Percentiles rank a stretch among this genome's conserved stretches.
These are phyloP conservation scores for Trypanosoma lewisi DNA, from an alignment of 208 protist species.

Conservation along the genomic window DNA sequence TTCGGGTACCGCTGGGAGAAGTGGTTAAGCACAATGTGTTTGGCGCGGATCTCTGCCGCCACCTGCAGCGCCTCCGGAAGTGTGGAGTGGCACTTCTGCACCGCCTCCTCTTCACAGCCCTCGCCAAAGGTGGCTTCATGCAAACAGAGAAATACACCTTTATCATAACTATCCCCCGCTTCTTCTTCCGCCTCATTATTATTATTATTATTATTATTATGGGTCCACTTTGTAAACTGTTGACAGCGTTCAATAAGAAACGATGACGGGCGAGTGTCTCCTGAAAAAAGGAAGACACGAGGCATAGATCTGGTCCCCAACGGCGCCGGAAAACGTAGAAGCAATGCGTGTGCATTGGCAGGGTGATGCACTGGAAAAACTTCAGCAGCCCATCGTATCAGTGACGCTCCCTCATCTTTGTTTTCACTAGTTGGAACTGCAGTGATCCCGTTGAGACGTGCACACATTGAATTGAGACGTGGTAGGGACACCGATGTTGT, in stretches of 20 bases:
- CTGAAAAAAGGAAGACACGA: conserved; percentile 84
- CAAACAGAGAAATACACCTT: conserved; percentile 73
- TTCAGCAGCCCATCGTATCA: conserved; percentile 48
- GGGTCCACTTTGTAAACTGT: conserved; percentile 29
- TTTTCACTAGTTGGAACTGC: not conserved
- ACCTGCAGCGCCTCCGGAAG: conserved; percentile 79
- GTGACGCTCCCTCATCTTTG: not conserved
- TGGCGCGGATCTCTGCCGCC: conserved; percentile 35
- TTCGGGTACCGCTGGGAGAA: conserved; percentile 92
- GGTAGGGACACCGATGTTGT: conserved; percentile 24
- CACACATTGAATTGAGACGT: conserved; percentile 10
- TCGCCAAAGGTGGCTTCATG: conserved; percentile 94
- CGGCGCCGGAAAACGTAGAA: conserved; percentile 68
- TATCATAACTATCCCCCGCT: not conserved
- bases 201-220: not conserved
- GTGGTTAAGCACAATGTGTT: conserved; percentile 83
- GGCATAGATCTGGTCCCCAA: conserved; percentile 11
- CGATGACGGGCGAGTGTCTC: conserved; percentile 84
- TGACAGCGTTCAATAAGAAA: conserved; percentile 64
- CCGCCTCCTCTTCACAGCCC: conserved; percentile 75
- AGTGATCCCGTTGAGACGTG: conserved; percentile 1
- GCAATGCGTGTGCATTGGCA: conserved; percentile 80
- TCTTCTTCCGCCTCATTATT: not conserved
- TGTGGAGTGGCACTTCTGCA: conserved; percentile 87
- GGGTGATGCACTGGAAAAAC: conserved; percentile 84